phyloP scores from a whole-genome alignment of 768 basidiomycete genomes.

The Galerina sulciceps region DNA sequence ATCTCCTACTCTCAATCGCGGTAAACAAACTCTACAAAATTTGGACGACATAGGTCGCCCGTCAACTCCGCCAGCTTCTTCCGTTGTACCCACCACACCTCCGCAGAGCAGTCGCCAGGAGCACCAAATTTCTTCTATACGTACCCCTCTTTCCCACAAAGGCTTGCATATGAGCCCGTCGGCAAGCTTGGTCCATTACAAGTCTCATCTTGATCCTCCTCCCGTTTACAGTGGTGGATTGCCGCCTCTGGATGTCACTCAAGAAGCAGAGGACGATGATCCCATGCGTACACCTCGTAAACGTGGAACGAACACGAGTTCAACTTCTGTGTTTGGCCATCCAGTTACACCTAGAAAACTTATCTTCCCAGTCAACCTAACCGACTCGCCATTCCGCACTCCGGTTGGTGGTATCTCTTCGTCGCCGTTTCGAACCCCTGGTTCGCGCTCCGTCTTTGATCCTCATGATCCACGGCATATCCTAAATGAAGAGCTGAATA shows the following conservation, averaged over 20 bases:
- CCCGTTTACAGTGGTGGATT: slow-evolving; percentile 37
- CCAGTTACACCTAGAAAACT: slow-evolving; percentile 44
- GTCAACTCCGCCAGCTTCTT: slow-evolving; percentile 29
- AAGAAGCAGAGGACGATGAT: slow-evolving; percentile 30
- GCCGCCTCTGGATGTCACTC: slow-evolving; percentile 22
- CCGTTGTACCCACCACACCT: slow-evolving; percentile 43
- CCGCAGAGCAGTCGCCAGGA: slow-evolving; percentile 28
- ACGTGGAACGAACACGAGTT: slow-evolving; percentile 26
- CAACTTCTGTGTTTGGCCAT: slow-evolving; percentile 25
- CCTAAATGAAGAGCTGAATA: slow-evolving; percentile 74
- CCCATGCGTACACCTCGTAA: slow-evolving; percentile 44
- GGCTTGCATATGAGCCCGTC: slow-evolving; percentile 74
- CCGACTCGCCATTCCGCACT: slow-evolving; percentile 45
- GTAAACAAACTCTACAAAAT: slow-evolving; percentile 18
- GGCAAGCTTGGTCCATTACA: slow-evolving; percentile 69
- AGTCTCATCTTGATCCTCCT: slow-evolving; percentile 69
- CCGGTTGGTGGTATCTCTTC: slow-evolving; percentile 22
- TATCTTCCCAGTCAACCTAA: slow-evolving; percentile 36
- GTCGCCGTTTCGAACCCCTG: slow-evolving; percentile 52
- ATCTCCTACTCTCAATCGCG: slow-evolving; percentile 49
- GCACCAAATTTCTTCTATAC: slow-evolving; percentile 56
- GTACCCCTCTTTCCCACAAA: slow-evolving; percentile 72
- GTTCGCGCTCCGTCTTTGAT: slow-evolving; percentile 59
- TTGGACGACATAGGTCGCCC: slow-evolving; percentile 22
- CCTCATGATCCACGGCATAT: slow-evolving; percentile 72